These are phyloP conservation scores for Clonostachys byssicola DNA, from an alignment of 2,329 filamentous ascomycete species.

Conservation along the genomic window DNA sequence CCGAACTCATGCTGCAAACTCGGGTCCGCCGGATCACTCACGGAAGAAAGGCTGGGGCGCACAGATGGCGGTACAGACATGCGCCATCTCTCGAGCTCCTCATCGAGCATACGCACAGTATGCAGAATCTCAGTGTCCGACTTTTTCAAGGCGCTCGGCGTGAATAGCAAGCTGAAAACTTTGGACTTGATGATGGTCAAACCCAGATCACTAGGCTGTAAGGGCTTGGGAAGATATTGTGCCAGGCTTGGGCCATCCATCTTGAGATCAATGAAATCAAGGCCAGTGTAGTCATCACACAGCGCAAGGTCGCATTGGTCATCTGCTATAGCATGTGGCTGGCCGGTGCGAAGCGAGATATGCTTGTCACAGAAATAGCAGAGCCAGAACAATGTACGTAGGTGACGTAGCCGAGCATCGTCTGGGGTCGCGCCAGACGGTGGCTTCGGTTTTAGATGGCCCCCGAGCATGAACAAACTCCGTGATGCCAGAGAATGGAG, in stretches of 20 bases:
- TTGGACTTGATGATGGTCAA: conserved; percentile 48
- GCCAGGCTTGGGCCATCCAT: too few species aligned
- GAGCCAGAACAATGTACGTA: conserved; percentile 15
- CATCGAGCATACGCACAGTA: conserved; percentile 51
- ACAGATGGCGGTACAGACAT: conserved; percentile 30
- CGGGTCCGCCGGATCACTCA: too few species aligned
- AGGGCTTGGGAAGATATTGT: not conserved
- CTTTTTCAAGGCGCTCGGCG: conserved; percentile 38
- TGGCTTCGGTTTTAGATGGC: conserved; percentile 15
- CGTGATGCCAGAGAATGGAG: conserved; percentile 30
- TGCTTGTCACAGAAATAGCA: conserved; percentile 19
- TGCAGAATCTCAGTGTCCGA: conserved; percentile 49
- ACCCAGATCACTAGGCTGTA: conserved; percentile 28
- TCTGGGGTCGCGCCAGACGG: not conserved
- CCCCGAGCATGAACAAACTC: conserved; percentile 37
- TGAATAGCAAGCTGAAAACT: conserved; percentile 42
- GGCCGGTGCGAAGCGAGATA: conserved; percentile 11
- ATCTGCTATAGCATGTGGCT: conserved; percentile 23
- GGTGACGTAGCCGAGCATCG: not conserved
- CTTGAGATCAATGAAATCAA: not conserved
- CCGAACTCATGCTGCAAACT: too few species aligned
- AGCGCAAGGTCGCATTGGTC: conserved; percentile 46
- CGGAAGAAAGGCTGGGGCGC: too few species aligned
- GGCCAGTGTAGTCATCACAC: conserved; percentile 16
- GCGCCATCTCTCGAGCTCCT: conserved; percentile 52